Conservation (phyloP, 352 stramenopile species). For the Phytophthora litchii region DNA sequence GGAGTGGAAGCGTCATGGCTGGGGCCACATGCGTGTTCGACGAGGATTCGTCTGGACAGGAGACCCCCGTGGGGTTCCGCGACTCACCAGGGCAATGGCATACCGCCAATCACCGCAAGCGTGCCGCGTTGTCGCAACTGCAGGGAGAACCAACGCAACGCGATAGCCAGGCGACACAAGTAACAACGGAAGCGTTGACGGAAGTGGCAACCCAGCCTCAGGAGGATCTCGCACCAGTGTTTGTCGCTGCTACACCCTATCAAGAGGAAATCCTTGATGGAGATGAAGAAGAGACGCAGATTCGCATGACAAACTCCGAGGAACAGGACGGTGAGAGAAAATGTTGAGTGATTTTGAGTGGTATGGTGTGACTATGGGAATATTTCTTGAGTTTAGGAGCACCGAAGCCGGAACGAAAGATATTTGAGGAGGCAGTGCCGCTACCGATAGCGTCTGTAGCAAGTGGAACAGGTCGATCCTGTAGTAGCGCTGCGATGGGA, state of each 20-base stretch:
- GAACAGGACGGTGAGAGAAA: conserved; percentile 47
- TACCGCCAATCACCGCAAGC: conserved; percentile 42
- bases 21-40: conserved; percentile 35
- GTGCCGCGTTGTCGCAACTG: conserved; percentile 30
- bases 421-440: conserved; percentile 58
- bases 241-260: conserved; percentile 43
- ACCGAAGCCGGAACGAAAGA: conserved; percentile 24
- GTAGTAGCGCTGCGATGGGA: conserved; percentile 9
- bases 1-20: conserved; percentile 17
- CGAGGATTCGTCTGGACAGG: conserved; percentile 43
- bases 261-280: conserved; percentile 16
- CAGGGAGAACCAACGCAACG: conserved; percentile 54
- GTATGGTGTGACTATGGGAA: neutral
- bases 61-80: conserved; percentile 70
- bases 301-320: conserved; percentile 75
- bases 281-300: conserved; percentile 82
- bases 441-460: conserved; percentile 14
- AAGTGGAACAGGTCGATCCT: conserved; percentile 1
- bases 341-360: conserved; percentile 1
- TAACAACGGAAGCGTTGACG: conserved; percentile 34
- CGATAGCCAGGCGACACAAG: conserved; percentile 44
- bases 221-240: conserved; percentile 40
- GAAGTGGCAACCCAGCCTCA: conserved; percentile 23
- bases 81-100: conserved; percentile 50
- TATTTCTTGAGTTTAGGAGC: conserved; percentile 6